Conservation (phyloP, 2,329 filamentous ascomycete genomes). For the Phyllosticta citribraziliensis region DNA sequence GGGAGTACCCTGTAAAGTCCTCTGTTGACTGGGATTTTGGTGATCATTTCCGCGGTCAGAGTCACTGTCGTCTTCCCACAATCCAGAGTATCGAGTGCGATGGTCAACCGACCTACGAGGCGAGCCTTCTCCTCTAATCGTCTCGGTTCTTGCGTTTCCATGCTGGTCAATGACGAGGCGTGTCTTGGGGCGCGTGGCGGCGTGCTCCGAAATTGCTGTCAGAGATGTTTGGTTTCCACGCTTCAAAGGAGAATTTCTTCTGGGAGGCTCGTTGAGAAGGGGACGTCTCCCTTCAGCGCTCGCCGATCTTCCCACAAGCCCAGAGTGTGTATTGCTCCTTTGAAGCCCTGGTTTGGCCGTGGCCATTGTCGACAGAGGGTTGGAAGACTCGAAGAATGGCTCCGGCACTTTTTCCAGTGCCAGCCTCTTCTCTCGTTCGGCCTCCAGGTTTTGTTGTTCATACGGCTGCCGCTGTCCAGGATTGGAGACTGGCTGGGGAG, state of each 20-base stretch:
- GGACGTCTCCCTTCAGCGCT: background rate
- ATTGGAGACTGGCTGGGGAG: conserved; percentile 15
- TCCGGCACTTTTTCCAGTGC: conserved; percentile 16
- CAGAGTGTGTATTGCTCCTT: conserved; percentile 38
- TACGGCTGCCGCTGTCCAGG: conserved; percentile 26
- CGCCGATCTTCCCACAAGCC: conserved; percentile 12
- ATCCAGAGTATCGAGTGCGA: conserved; percentile 31
- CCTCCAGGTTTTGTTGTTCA: conserved; percentile 27
- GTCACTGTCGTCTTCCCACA: conserved; percentile 34
- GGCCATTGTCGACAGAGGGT: conserved; percentile 25
- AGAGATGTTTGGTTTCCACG: conserved; percentile 32
- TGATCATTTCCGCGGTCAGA: conserved; percentile 16
- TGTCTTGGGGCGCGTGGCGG: conserved; percentile 27
- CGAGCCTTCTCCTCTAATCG: conserved; percentile 27
- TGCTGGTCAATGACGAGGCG: conserved; percentile 39
- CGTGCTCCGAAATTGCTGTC: conserved; percentile 36
- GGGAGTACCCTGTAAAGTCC: background rate
- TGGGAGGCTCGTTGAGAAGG: conserved; percentile 15
- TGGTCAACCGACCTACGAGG: conserved; percentile 24
- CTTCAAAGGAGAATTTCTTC: conserved; percentile 39
- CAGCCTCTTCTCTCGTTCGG: conserved; percentile 22
- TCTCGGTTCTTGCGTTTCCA: conserved; percentile 38
- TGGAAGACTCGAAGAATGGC: conserved; percentile 28
- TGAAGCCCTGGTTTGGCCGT: conserved; percentile 26
- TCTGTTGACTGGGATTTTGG: background rate